Conservation (phyloP, 768 basidiomycete species). For the Clitopilus hobsonii region DNA sequence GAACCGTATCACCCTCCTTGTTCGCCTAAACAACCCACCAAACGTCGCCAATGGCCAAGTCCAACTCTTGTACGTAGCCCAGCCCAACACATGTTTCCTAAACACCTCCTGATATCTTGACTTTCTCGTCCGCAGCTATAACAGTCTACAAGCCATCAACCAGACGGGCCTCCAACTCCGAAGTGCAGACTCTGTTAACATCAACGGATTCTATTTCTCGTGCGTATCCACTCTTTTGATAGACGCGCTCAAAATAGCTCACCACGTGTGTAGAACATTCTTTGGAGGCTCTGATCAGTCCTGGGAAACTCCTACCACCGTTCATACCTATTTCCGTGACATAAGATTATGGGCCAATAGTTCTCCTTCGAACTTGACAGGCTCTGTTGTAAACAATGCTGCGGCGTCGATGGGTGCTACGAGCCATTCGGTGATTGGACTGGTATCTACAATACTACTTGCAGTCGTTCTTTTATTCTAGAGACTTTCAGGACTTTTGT, state of each 20-base stretch:
- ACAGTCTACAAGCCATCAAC: constrained; percentile 58
- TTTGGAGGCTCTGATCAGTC: constrained; percentile 72
- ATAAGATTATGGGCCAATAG: constrained; percentile 60
- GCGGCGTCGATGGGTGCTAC: background rate
- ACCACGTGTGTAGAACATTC: constrained; percentile 51
- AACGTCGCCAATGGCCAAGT: constrained; percentile 72
- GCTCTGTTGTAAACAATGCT: constrained; percentile 19
- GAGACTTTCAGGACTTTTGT: too few species aligned
- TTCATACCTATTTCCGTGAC: constrained; percentile 76
- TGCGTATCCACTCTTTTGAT: constrained; percentile 26
- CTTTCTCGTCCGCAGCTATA: constrained; percentile 46
- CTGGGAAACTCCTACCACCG: constrained; percentile 67
- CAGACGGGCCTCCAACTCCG: constrained; percentile 66
- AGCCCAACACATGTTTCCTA: background rate
- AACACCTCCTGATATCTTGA: background rate
- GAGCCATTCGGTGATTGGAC: background rate
- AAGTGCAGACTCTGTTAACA: constrained; percentile 40
- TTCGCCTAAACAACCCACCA: constrained; percentile 71
- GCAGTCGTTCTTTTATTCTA: background rate
- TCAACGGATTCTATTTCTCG: constrained; percentile 80
- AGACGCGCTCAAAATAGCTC: background rate
- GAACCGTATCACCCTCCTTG: constrained; percentile 68
- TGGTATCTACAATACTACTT: background rate
- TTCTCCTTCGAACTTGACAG: constrained; percentile 42
- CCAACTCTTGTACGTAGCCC: constrained; percentile 52